A percentile compares a stretch with the other conserved stretches of the same genome.
These are phyloP conservation scores for Ophiostoma sp. DNA, from an alignment of 2,329 filamentous ascomycete genomes.

Conservation along the genomic window DNA sequence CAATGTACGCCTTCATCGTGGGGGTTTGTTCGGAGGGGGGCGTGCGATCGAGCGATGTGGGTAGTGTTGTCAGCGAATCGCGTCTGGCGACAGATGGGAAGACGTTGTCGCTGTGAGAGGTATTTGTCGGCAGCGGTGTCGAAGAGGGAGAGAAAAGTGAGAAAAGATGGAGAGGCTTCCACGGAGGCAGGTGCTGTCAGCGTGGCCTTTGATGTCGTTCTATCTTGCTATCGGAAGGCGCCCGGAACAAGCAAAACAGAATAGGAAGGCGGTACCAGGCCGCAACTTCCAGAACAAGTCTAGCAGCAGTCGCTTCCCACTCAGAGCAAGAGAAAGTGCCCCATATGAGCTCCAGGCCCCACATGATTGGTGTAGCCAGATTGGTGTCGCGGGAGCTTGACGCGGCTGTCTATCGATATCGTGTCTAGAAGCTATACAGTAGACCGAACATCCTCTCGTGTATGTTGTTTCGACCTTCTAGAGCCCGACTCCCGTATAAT, in stretches of 20 bases:
- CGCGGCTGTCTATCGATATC: slow-evolving; percentile 6
- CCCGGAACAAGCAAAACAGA: neutral
- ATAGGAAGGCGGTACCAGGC: slow-evolving; percentile 13
- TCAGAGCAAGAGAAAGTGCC: neutral
- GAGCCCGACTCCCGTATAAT: neutral
- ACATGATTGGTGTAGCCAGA: neutral
- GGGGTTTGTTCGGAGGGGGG: neutral
- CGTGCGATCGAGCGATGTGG: neutral
- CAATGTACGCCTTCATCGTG: slow-evolving; percentile 53
- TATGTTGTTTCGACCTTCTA: neutral
- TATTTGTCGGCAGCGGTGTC: neutral
- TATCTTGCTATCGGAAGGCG: neutral
- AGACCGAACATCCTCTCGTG: neutral
- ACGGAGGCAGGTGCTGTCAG: neutral
- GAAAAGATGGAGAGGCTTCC: neutral
- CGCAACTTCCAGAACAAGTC: slow-evolving; percentile 9
- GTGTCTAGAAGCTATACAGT: neutral
- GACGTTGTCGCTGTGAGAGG: neutral
- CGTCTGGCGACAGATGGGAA: neutral
- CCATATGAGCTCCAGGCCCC: neutral
- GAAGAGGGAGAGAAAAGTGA: neutral
- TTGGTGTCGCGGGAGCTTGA: neutral
- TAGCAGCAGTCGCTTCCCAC: neutral
- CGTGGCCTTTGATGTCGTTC: slow-evolving; percentile 11
- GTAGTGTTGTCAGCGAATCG: neutral